Base-by-base conservation (phyloP, 805 yeast genomes). In the Candida fluviatilis region DNA sequence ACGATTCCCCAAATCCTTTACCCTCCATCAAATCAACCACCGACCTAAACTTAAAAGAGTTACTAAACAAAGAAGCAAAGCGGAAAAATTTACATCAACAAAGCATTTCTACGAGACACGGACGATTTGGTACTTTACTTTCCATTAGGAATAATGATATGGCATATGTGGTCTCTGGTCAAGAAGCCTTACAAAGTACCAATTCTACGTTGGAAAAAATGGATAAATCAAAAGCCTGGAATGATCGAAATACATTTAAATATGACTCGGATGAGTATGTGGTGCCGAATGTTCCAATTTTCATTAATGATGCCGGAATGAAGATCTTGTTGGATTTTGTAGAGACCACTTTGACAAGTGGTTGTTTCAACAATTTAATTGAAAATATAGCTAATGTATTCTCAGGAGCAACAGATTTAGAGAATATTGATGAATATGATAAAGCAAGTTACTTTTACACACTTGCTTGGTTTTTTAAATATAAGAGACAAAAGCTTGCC, bases 101-200 rank as follows among this genome's bases (percentile, higher is more conserved):
- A 56, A 61, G 69, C 37, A 66, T 80, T 1, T 74, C 85, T 1
- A 71, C 87, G 1, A 73, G 99, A 34, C 99, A 91, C 55, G 90
- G 93, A 2, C 72, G 95, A 37, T 91, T 91, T 64, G 99, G 99
- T 1, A 81, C 97, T 0, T 64, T 90, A 45, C 59, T 89, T 8
- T 81, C 95, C 2, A 69, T 91, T 21, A 79, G 82, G 42, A 71
- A 73, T 17, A 80, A 80, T 37, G 68, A 78, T 19, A 52, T 42
- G 17, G 58, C 84, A 14, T 76, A 86, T 4, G 73, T 88, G 1
- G 73, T 93, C 2, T 66, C 73, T 3, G 93, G 95, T 2, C 90
- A 85, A 47, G 75, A 76, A 19, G 87, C 81, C 3, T 50, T 84
- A 3, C 48, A 67, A 8, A 66, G 71, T 31, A 69, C 71, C 15